Percentiles rank a stretch among this genome's conserved stretches.
phyloP scores from a whole-genome alignment of 1,284 basidiomycete genomes.

The Agroathelia rolfsii region DNA sequence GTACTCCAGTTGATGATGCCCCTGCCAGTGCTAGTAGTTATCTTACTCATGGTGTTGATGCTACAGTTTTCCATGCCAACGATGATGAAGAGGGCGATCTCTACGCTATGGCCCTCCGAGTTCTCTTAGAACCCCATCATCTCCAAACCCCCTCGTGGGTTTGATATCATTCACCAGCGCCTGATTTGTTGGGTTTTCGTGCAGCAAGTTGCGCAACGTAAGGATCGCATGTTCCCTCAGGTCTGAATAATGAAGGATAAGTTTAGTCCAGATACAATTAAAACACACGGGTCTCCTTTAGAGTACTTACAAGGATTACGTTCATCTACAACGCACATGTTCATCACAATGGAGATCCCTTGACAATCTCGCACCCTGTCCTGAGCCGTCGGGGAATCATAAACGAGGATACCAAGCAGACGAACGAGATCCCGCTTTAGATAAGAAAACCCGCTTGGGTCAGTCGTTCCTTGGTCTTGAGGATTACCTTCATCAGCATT shows the following conservation, averaged over 20 bases:
- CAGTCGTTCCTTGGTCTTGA: constrained; percentile 13
- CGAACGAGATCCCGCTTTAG: constrained; percentile 80
- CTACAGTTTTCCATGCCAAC: constrained; percentile 7
- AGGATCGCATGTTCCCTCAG: constrained; percentile 86
- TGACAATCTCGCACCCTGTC: constrained; percentile 60
- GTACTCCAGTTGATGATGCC: no score
- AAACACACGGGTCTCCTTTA: constrained; percentile 12
- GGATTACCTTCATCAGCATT: constrained; percentile 9
- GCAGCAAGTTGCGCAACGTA: constrained; percentile 68
- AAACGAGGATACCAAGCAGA: constrained; percentile 64
- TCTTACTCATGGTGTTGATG: no score
- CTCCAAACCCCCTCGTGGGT: constrained; percentile 48
- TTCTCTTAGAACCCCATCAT: constrained; percentile 45
- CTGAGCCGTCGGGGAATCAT: constrained; percentile 54
- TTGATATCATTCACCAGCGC: constrained; percentile 64
- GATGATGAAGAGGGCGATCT: constrained; percentile 12
- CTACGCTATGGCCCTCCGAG: no score
- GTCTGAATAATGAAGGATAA: constrained; percentile 35
- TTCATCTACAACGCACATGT: constrained; percentile 82
- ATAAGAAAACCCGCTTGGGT: constrained; percentile 61
- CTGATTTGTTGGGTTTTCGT: constrained; percentile 72
- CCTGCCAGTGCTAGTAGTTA: no score
- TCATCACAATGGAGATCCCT: constrained; percentile 75
- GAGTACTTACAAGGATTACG: constrained; percentile 72
- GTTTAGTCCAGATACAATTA: not conserved